These are phyloP conservation scores for Carex parvula DNA, from an alignment of 176 grass and related monocot species.

Conservation along the genomic window DNA sequence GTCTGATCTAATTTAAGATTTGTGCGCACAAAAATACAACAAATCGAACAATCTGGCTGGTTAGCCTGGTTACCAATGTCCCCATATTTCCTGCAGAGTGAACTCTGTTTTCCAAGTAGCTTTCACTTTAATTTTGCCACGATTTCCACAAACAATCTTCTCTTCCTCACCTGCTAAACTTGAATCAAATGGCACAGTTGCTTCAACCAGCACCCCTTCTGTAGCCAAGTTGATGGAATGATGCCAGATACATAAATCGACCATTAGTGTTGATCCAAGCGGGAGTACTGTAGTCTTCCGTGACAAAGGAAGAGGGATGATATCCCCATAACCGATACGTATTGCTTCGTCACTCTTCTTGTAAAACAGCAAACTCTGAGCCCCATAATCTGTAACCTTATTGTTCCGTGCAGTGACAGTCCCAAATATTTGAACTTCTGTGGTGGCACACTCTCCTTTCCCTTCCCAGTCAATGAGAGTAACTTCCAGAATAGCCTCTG, in stretches of 20 bases:
- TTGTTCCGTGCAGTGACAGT: background rate
- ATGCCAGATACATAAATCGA: conserved; percentile 8
- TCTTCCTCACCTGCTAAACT: background rate
- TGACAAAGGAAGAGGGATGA: background rate
- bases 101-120: background rate
- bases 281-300: background rate
- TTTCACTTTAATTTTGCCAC: background rate
- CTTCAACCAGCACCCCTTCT: background rate
- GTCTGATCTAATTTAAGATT: no score
- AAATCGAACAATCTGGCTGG: no score
- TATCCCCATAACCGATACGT: background rate
- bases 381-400: background rate
- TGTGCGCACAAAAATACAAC: no score
- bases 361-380: background rate
- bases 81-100: background rate
- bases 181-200: background rate
- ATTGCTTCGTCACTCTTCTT: background rate
- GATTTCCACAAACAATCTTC: background rate
- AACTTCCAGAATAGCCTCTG: conserved; percentile 1
- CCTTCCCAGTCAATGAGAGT: background rate
- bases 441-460: background rate
- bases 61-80: no score
- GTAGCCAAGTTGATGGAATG: background rate
- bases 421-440: background rate
- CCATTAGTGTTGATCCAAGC: background rate